Evolutionary conservation across 179 eudicot species (phyloP).

Genomic region (Actinidia arguta): DNA sequence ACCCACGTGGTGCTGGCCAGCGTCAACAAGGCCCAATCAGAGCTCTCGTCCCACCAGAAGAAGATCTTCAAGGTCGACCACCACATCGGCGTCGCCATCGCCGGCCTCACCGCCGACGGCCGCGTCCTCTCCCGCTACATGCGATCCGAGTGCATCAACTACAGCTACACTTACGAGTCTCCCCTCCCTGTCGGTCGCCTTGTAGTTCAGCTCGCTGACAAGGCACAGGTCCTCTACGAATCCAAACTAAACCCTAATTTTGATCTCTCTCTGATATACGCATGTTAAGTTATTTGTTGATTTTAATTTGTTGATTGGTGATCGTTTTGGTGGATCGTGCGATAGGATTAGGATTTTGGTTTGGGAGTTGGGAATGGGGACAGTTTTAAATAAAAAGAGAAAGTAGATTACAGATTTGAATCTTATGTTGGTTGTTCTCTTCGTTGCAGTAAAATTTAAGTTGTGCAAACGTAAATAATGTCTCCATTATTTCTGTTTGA

Average conservation of each 20-base stretch:
- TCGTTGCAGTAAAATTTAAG: not conserved
- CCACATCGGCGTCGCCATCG: conserved; percentile 96
- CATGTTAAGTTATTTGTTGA: not conserved
- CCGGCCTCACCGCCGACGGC: conserved; percentile 96
- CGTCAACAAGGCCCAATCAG: conserved; percentile 90
- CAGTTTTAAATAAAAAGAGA: not conserved
- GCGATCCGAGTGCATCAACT: conserved; percentile 81
- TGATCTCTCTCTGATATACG: not conserved
- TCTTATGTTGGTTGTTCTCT: not conserved
- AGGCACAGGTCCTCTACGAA: conserved; percentile 75
- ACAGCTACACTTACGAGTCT: conserved; percentile 66
- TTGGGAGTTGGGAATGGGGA: not conserved
- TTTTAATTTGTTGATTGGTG: not conserved
- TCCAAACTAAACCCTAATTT: conserved; percentile 21
- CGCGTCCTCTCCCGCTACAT: conserved; percentile 83
- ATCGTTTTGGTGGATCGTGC: not conserved
- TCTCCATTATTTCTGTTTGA: not conserved
- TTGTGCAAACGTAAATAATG: not conserved
- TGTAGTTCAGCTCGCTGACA: conserved; percentile 96
- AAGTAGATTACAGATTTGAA: not conserved
- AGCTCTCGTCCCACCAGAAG: conserved; percentile 93
- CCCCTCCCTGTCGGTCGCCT: conserved; percentile 86
- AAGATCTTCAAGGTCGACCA: conserved; percentile 97
- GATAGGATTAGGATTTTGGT: conserved; percentile 4
- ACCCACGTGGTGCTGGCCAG: conserved; percentile 78